Conservation (phyloP, 495 filamentous ascomycete genomes). For the Hypoxylon fragiforme region DNA sequence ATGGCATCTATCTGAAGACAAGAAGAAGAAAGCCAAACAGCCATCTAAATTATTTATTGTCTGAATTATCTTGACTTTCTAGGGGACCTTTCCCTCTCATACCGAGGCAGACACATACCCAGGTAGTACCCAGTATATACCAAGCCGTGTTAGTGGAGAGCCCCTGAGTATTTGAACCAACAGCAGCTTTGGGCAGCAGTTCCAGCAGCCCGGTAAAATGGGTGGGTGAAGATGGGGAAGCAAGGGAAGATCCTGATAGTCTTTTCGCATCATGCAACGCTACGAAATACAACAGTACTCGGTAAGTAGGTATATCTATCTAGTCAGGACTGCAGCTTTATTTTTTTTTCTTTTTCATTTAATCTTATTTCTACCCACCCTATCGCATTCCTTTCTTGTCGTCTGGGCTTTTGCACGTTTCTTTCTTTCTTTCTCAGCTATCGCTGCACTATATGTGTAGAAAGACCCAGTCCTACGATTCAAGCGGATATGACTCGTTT, state of each 20-base stretch:
- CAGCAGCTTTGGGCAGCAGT: slow-evolving; percentile 29
- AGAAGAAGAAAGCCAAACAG: no score
- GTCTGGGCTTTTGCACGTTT: neutral
- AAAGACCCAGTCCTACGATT: neutral
- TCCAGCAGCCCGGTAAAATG: slow-evolving; percentile 47
- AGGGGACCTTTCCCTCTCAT: neutral
- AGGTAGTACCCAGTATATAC: no score
- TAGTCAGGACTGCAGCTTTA: neutral
- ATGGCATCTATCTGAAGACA: neutral
- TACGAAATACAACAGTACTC: slow-evolving; percentile 30
- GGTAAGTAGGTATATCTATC: no score
- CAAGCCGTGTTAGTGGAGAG: no score
- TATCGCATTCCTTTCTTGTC: neutral
- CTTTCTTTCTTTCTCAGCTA: neutral
- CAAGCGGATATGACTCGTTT: neutral
- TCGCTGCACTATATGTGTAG: neutral
- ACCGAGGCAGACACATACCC: no score
- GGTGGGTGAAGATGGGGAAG: slow-evolving; percentile 37
- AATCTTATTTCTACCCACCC: neutral
- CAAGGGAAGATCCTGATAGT: slow-evolving; percentile 31
- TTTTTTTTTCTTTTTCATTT: neutral
- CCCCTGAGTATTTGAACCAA: slow-evolving; percentile 11
- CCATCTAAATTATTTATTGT: no score
- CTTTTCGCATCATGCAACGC: slow-evolving; percentile 40
- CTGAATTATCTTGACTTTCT: neutral